Evolutionary conservation across 352 stramenopile species (phyloP), one percentile per base, ranked within the genome.

Genomic region (Hyaloperonospora brassicae): DNA sequence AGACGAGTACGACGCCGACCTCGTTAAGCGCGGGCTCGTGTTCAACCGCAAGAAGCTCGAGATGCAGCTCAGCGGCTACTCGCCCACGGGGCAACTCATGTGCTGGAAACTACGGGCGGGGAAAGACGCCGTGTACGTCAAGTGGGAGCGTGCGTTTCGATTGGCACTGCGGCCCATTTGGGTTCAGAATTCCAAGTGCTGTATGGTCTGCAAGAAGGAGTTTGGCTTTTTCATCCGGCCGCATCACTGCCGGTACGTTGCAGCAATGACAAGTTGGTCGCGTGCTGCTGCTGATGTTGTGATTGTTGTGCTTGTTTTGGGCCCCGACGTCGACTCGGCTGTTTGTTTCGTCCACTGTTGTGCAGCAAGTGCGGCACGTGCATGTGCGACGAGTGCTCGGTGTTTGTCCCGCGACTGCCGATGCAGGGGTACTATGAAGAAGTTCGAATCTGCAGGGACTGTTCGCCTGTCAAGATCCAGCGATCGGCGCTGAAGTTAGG

Each of bases 381-480:
- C 47, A 88, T 93, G 72, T 93, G 82, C 41, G 76, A 88, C n/a
- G 73, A 89, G 35, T 93, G 82, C 61, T 89, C 79, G 0, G 74
- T 88, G 38, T 84, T 87, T 47, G 79, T 84, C 11, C 74, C 81
- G 2, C 71, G 80, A 5, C 47, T 93, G 34, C 79, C 82, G 2
- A 88, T 93, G 62, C 79, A 90, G 45, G 82, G 79, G 1, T 93
- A 93, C 58, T 90, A 88, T 55, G 74, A 87, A 21, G 73, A 78
- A 49, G 82, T 93, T 22, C 79, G 78, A n/a, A 87, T 93, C 40
- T 93, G 82, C 34, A 69, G 80, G 9, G 82, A 93, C 55, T 93
- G 82, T 57, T 87, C 78, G 17, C 82, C 82, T 0, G 68, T 81
- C 30, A 82, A 79, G 25, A 87, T 88, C 51, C 76, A 86, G 55